Evolutionary conservation across 2,329 filamentous ascomycete genomes (phyloP).

Genomic region (Cylindrodendrum hubeiense): DNA sequence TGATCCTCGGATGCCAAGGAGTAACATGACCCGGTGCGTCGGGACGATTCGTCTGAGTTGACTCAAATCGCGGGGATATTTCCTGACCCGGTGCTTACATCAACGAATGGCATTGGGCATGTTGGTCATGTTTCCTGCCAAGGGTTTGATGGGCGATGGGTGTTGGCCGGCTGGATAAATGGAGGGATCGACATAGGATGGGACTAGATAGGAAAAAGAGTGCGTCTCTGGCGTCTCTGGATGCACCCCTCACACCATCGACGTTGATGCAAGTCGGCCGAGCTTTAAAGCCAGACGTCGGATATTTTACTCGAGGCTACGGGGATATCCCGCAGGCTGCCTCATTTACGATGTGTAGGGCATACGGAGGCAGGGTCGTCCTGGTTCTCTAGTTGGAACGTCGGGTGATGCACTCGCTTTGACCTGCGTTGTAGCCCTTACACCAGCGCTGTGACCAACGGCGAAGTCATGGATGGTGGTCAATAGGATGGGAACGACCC

Average conservation of each 20-base stretch:
- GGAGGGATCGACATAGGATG: not conserved
- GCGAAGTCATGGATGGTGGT: not conserved
- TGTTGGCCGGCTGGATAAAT: not conserved
- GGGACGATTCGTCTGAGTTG: not conserved
- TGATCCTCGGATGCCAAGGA: not conserved
- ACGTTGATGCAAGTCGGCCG: too few relatives aligned
- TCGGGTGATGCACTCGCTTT: not conserved
- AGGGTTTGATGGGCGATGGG: not conserved
- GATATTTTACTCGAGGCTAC: too few relatives aligned
- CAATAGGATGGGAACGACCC: not conserved
- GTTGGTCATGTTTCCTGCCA: not conserved
- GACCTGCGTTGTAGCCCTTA: not conserved
- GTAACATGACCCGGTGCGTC: not conserved
- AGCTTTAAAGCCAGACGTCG: too few relatives aligned
- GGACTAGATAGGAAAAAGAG: not conserved
- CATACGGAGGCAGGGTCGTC: too few relatives aligned
- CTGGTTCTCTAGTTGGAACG: too few relatives aligned
- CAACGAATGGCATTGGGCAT: not conserved
- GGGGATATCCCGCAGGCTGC: too few relatives aligned
- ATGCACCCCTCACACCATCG: too few relatives aligned
- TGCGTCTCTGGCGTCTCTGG: too few relatives aligned
- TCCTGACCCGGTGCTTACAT: too few relatives aligned
- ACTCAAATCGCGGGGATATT: not conserved
- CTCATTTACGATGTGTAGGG: too few relatives aligned
- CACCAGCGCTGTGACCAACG: not conserved